A percentile compares a stretch with the other conserved stretches of the same genome.
phyloP scores from a whole-genome alignment of 1,139 yeast species.

The Protomyces pachydermus region DNA sequence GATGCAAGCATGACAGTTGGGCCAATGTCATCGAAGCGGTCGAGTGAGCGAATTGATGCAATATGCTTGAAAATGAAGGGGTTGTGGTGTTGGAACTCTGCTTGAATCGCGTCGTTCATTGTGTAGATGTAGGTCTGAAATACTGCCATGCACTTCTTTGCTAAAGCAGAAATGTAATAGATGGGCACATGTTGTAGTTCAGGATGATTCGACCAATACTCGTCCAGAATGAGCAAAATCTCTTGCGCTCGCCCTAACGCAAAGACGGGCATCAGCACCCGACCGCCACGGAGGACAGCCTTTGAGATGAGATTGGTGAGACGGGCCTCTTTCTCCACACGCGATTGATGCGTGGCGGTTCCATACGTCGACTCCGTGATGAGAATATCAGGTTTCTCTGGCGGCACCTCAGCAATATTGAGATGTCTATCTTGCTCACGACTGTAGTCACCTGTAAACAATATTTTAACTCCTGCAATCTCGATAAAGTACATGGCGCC shows the following conservation, averaged over 20 bases:
- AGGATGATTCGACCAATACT: constrained; percentile 82
- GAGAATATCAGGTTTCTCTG: constrained; percentile 77
- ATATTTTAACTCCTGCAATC: constrained; percentile 78
- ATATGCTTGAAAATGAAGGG: constrained; percentile 89
- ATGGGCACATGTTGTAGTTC: constrained; percentile 79
- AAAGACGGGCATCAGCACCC: constrained; percentile 88
- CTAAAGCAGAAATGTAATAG: constrained; percentile 87
- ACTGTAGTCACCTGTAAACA: constrained; percentile 95
- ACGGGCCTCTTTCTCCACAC: constrained; percentile 75
- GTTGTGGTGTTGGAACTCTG: constrained; percentile 70
- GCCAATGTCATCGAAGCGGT: constrained; percentile 83
- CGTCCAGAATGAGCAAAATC: constrained; percentile 78
- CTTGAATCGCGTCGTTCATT: constrained; percentile 89
- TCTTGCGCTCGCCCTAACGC: constrained; percentile 98
- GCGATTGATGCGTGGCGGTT: constrained; percentile 92
- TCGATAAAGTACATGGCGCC: constrained; percentile 97
- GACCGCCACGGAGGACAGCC: constrained; percentile 81
- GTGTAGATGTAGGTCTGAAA: constrained; percentile 93
- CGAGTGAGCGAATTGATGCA: constrained; percentile 71
- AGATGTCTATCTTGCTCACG: constrained; percentile 93
- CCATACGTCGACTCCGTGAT: constrained; percentile 97
- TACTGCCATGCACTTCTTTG: constrained; percentile 94
- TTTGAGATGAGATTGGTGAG: constrained; percentile 78
- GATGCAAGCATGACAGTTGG: constrained; percentile 95
- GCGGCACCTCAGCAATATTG: constrained; percentile 92